Conservation (phyloP, 129 eudicot genomes). For the Lonicera japonica region DNA sequence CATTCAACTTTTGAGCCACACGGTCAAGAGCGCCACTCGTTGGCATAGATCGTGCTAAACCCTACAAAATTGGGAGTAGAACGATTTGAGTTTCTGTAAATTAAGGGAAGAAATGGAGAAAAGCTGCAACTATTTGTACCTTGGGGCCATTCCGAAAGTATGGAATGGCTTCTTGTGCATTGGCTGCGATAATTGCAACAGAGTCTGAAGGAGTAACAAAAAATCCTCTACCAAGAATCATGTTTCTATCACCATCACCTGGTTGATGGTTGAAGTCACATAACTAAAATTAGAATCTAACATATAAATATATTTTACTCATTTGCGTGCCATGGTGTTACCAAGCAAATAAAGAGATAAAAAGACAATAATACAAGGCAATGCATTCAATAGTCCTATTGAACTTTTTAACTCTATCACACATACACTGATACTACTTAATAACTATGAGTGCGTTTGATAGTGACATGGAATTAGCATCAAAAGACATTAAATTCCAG, state of each 20-base stretch:
- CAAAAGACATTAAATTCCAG: no score
- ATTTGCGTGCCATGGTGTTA: background rate
- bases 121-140: slow-evolving; percentile 30
- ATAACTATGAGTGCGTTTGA: no score
- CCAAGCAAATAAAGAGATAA: background rate
- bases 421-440: no score
- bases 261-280: slow-evolving; percentile 15
- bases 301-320: no score
- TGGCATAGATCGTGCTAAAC: slow-evolving; percentile 99
- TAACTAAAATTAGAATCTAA: background rate
- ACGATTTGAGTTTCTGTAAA: background rate
- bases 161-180: slow-evolving; percentile 92
- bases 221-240: slow-evolving; percentile 84
- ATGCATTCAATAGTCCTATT: no score
- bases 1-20: slow-evolving; percentile 79
- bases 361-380: no score
- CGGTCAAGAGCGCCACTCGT: slow-evolving; percentile 99
- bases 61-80: slow-evolving; percentile 42
- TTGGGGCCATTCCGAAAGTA: slow-evolving; percentile 78
- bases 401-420: no score
- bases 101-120: background rate
- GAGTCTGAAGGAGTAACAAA: slow-evolving; percentile 98
- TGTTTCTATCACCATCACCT: slow-evolving; percentile 95
- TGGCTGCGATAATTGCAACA: slow-evolving; percentile 95
- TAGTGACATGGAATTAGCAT: no score